A percentile compares a stretch with the other conserved stretches of the same genome.
phyloP scores from a whole-genome alignment of 768 basidiomycete genomes.

The Auriscalpium microsporum region DNA sequence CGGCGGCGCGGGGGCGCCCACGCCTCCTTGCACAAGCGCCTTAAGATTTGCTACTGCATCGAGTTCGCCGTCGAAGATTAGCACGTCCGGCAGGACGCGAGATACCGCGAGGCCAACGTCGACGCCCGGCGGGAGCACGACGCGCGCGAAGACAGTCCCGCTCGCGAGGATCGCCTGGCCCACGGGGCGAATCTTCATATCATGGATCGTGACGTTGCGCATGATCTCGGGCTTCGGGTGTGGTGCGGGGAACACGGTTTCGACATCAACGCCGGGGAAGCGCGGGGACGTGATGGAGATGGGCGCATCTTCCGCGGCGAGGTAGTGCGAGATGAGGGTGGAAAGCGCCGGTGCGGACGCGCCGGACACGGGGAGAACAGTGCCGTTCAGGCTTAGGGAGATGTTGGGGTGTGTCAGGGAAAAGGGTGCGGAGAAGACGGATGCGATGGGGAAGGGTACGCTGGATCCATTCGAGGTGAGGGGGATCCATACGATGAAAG shows the following conservation, averaged over 20 bases:
- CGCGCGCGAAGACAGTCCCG: conserved; percentile 54
- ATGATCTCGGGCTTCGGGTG: conserved; percentile 56
- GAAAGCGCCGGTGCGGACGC: conserved; percentile 40
- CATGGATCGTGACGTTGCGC: conserved; percentile 60
- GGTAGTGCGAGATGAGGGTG: conserved; percentile 53
- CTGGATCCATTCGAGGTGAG: conserved; percentile 7
- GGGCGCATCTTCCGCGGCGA: conserved; percentile 47
- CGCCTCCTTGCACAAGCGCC: neutral
- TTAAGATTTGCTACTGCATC: conserved; percentile 3
- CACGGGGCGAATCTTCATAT: conserved; percentile 61
- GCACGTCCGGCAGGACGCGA: conserved; percentile 63
- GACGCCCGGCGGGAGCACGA: conserved; percentile 66
- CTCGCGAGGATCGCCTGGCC: conserved; percentile 50
- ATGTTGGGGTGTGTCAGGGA: conserved; percentile 60
- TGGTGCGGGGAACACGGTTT: conserved; percentile 57
- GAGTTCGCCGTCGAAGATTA: conserved; percentile 69
- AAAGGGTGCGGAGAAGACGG: conserved; percentile 48
- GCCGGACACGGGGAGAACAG: conserved; percentile 42
- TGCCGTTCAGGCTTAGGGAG: conserved; percentile 47
- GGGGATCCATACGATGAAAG: conserved; percentile 54
- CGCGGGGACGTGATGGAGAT: conserved; percentile 52
- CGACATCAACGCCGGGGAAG: conserved; percentile 37
- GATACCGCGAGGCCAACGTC: conserved; percentile 54
- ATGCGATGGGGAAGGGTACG: conserved; percentile 38
- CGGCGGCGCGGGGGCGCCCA: conserved; percentile 29